These are phyloP conservation scores for Lenwebbia sp. DNA, from an alignment of 345 rosid species.

Conservation along the genomic window DNA sequence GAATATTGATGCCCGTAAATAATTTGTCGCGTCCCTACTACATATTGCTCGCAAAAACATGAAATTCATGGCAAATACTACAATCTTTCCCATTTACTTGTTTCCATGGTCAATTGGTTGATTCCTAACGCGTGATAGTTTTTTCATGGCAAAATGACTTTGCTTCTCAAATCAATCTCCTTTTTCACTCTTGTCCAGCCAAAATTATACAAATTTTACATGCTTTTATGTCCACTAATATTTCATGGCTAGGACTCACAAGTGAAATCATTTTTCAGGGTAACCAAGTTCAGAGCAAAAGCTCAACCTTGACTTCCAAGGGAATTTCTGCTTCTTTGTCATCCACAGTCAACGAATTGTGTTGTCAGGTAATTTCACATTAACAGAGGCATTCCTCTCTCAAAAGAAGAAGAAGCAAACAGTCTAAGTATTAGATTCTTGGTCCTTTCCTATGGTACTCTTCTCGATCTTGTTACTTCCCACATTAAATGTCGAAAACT, in stretches of 20 bases:
- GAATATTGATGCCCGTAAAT: not conserved
- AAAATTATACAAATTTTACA: not conserved
- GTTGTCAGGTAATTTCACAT: not conserved
- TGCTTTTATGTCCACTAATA: no score
- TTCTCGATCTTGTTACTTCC: not conserved
- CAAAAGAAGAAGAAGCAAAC: no score
- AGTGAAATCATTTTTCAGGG: not conserved
- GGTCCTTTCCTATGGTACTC: no score
- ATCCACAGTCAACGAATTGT: not conserved
- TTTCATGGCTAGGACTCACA: not conserved
- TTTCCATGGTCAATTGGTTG: not conserved
- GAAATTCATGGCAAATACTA: not conserved
- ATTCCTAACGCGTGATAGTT: not conserved
- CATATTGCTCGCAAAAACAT: not conserved
- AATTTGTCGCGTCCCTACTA: not conserved
- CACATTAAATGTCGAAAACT: not conserved
- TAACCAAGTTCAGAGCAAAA: not conserved
- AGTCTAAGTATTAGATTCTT: no score
- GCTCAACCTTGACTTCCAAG: not conserved
- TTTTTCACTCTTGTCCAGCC: not conserved
- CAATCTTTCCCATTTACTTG: not conserved
- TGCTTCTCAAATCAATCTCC: not conserved
- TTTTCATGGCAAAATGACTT: not conserved
- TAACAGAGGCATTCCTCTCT: not conserved
- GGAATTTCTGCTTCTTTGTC: not conserved